Evolutionary conservation across 164 flowering plant species (phyloP).

Genomic region (Annona squamosa): DNA sequence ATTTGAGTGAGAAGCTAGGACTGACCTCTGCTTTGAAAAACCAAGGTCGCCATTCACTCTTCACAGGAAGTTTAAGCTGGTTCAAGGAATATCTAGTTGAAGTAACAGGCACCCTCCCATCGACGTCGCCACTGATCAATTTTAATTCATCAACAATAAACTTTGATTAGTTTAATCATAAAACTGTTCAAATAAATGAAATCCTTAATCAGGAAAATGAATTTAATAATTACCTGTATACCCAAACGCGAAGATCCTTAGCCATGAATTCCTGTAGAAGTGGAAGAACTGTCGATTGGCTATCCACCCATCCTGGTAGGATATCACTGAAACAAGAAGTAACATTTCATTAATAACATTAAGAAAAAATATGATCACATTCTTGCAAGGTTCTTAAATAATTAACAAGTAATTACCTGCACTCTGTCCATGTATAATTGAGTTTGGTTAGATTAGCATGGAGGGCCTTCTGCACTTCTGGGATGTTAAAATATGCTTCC

Average conservation of each 20-base stretch:
- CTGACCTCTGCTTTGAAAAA: conserved; percentile 29
- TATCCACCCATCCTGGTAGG: conserved; percentile 35
- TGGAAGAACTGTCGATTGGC: conserved; percentile 45
- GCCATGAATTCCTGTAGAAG: conserved; percentile 44
- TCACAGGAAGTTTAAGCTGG: conserved; percentile 38
- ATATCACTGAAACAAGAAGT: conserved; percentile 26
- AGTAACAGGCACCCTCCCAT: conserved; percentile 73
- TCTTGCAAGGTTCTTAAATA: not conserved
- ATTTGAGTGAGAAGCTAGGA: conserved; percentile 10
- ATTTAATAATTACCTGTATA: conserved; percentile 40
- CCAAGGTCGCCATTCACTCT: conserved; percentile 59
- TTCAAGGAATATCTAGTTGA: conserved; percentile 51
- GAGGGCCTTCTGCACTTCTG: conserved; percentile 59
- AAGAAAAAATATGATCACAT: not conserved
- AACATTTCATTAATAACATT: not conserved
- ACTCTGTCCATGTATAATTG: conserved; percentile 13
- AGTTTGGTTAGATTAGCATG: conserved; percentile 40
- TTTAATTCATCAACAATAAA: not conserved
- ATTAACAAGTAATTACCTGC: conserved; percentile 29
- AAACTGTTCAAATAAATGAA: too few species aligned
- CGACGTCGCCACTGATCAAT: conserved; percentile 66
- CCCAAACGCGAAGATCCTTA: conserved; percentile 56
- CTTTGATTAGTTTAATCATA: not conserved
- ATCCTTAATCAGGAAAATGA: too few species aligned
- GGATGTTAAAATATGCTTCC: conserved; percentile 41